Conservation (phyloP, 192 early-diverging fungal genomes). For the Pecoramyces ruminantium region DNA sequence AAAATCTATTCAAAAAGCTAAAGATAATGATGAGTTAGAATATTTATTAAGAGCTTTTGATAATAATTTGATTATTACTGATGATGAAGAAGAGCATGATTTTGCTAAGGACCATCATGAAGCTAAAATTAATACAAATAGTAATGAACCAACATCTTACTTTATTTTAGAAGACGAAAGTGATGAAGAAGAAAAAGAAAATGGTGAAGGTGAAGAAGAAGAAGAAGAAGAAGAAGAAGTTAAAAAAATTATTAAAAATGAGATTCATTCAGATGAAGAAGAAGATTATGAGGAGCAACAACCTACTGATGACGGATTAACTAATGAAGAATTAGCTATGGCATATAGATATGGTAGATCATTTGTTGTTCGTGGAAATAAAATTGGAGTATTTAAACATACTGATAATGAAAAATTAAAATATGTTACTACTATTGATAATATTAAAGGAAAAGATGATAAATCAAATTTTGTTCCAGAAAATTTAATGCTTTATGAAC, state of each 20-base stretch:
- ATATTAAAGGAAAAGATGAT: constrained; percentile 35
- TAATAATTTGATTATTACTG: constrained; percentile 9
- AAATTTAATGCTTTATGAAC: constrained; percentile 69
- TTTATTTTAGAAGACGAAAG: constrained; percentile 9
- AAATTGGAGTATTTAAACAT: constrained; percentile 79
- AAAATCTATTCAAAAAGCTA: background rate
- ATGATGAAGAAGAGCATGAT: background rate
- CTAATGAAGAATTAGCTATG: constrained; percentile 42
- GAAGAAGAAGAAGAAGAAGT: constrained; percentile 18
- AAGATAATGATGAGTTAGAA: constrained; percentile 2
- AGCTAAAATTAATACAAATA: constrained; percentile 8
- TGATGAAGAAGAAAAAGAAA: constrained; percentile 10
- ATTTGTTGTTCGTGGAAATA: constrained; percentile 75
- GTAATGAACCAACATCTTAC: background rate
- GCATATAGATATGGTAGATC: constrained; percentile 74
- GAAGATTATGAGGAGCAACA: constrained; percentile 1
- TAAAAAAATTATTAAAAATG: constrained; percentile 13
- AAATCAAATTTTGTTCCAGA: constrained; percentile 50
- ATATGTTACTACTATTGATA: constrained; percentile 66
- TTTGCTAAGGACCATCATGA: constrained; percentile 11
- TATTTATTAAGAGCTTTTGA: constrained; percentile 4
- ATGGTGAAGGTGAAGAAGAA: constrained; percentile 28
- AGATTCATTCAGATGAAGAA: background rate
- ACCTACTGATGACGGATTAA: constrained; percentile 1
- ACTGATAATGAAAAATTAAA: constrained; percentile 47